Conservation (phyloP, 208 protist genomes). For the Crithidia thermophila region DNA sequence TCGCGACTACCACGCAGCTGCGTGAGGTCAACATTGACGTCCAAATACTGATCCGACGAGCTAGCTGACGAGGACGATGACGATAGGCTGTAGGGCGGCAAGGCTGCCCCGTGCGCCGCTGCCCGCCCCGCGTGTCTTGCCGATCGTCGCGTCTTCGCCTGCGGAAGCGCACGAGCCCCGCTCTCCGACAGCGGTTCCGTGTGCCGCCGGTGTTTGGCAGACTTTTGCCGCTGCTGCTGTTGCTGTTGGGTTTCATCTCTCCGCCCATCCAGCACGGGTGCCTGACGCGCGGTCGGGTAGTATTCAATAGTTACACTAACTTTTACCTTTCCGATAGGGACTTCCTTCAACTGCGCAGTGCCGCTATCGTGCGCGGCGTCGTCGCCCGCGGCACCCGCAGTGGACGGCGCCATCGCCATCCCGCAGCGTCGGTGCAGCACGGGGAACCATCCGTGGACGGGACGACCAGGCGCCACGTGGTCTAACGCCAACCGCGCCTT, state of each 20-base stretch:
- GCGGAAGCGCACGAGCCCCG: constrained; percentile 10
- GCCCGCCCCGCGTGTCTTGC: constrained; percentile 14
- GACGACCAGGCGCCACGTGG: constrained; percentile 36
- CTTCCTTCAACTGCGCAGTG: neutral
- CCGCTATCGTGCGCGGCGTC: neutral
- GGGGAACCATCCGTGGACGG: constrained; percentile 74
- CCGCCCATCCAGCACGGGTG: too few species aligned
- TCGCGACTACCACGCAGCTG: neutral
- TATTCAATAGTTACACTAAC: constrained; percentile 47
- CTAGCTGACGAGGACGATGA: neutral
- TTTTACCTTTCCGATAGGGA: constrained; percentile 61
- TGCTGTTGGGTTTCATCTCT: neutral
- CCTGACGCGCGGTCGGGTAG: constrained; percentile 28
- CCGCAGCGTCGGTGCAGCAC: constrained; percentile 56
- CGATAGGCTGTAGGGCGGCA: neutral
- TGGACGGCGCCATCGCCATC: too few species aligned
- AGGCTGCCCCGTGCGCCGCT: neutral
- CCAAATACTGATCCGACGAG: too few species aligned
- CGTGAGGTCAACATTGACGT: too few species aligned
- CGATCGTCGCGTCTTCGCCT: constrained; percentile 28
- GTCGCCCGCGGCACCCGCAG: neutral
- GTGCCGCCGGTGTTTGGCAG: constrained; percentile 23
- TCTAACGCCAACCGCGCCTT: constrained; percentile 61
- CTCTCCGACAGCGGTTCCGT: constrained; percentile 6
- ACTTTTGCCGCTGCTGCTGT: neutral